These are phyloP conservation scores for Hondaea fermentalgiana DNA, from an alignment of 108 stramenopile species.

Conservation along the genomic window DNA sequence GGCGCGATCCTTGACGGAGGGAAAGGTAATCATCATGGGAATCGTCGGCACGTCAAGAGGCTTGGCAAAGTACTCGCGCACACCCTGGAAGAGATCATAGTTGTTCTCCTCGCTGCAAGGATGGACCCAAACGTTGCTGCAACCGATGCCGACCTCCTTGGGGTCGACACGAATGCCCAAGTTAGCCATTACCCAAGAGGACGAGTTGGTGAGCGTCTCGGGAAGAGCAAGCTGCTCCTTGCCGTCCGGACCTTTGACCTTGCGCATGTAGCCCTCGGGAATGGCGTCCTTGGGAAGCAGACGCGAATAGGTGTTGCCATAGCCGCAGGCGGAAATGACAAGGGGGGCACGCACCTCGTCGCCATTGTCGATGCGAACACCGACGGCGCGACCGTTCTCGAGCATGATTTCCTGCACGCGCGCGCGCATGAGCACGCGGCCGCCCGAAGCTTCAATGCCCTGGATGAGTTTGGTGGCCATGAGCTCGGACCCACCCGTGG, in stretches of 20 bases:
- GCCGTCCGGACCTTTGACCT: neutral
- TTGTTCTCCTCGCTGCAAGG: constrained; percentile 22
- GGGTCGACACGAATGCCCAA: neutral
- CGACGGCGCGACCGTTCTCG: constrained; percentile 28
- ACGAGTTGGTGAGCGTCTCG: neutral
- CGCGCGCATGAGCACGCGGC: constrained; percentile 15
- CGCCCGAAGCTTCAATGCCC: constrained; percentile 23
- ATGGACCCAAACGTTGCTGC: neutral
- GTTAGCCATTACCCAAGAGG: neutral
- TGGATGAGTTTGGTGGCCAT: constrained; percentile 19
- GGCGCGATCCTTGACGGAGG: constrained; percentile 33
- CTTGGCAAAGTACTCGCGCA: constrained; percentile 21
- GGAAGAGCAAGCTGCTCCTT: neutral
- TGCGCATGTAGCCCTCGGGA: neutral
- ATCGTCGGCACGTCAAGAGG: constrained; percentile 1
- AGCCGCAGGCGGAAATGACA: constrained; percentile 27
- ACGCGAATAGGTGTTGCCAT: constrained; percentile 17
- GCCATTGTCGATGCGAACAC: constrained; percentile 20
- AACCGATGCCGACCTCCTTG: neutral
- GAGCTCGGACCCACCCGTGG: neutral
- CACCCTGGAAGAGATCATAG: constrained; percentile 31
- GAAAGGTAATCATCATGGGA: constrained; percentile 40
- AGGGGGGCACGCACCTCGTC: constrained; percentile 18
- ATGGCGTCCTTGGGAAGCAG: constrained; percentile 3
- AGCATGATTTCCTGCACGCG: constrained; percentile 29